These are phyloP conservation scores for Mycena metata DNA, from an alignment of 768 basidiomycete species.

Conservation along the genomic window DNA sequence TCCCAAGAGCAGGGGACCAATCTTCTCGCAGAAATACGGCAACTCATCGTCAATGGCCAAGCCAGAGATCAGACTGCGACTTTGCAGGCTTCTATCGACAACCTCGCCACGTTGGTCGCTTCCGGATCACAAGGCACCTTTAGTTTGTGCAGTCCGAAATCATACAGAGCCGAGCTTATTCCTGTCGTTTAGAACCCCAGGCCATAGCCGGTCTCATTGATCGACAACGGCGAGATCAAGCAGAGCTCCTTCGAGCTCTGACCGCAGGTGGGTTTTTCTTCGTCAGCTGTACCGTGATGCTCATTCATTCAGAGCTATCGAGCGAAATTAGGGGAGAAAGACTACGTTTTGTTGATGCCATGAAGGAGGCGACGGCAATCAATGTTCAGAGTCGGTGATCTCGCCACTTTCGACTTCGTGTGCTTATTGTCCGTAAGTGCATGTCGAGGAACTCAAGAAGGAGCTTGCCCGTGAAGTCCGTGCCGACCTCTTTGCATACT, in stretches of 20 bases:
- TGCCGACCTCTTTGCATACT: slow-evolving; percentile 79
- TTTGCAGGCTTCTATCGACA: slow-evolving; percentile 57
- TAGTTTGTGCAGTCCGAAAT: slow-evolving; percentile 28
- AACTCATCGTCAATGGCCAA: slow-evolving; percentile 50
- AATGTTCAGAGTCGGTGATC: slow-evolving; percentile 77
- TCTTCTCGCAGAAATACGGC: slow-evolving; percentile 54
- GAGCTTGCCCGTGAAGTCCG: slow-evolving; percentile 82
- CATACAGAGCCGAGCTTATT: slow-evolving; percentile 31
- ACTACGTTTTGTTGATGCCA: slow-evolving; percentile 91
- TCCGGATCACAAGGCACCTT: slow-evolving; percentile 36
- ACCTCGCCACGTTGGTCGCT: slow-evolving; percentile 50
- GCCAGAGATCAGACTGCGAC: slow-evolving; percentile 53
- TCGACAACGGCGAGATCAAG: slow-evolving; percentile 80
- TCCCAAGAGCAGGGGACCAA: slow-evolving; percentile 38
- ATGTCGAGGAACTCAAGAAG: slow-evolving; percentile 91
- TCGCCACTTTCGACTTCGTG: slow-evolving; percentile 13
- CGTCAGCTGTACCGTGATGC: not conserved
- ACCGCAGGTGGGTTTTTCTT: slow-evolving; percentile 63
- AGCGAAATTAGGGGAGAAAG: slow-evolving; percentile 89
- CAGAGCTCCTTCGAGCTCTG: slow-evolving; percentile 73
- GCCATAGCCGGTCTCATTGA: slow-evolving; percentile 74
- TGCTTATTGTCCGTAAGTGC: slow-evolving; percentile 60
- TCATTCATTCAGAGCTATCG: slow-evolving; percentile 69
- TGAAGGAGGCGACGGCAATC: slow-evolving; percentile 92
- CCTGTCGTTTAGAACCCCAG: slow-evolving; percentile 61